These are phyloP conservation scores for Termitomyces heimii DNA, from an alignment of 768 basidiomycete species.

Conservation along the genomic window DNA sequence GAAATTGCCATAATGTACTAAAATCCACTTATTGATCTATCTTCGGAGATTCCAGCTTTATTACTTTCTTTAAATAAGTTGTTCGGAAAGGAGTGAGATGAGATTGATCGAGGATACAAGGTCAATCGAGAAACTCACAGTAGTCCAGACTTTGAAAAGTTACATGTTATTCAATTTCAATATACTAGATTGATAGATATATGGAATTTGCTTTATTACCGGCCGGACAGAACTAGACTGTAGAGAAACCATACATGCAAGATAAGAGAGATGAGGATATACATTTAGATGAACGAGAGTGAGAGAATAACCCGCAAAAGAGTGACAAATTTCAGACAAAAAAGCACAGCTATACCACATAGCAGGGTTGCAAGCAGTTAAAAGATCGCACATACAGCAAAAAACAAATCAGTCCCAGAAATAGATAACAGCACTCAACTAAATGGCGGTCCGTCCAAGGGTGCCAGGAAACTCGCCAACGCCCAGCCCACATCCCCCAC, in stretches of 20 bases:
- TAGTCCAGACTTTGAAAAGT: not conserved
- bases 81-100: not conserved
- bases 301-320: not conserved
- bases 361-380: not conserved
- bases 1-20: too few species aligned
- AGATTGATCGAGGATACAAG: not conserved
- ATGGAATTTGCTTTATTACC: not conserved
- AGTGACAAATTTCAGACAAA: not conserved
- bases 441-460: conserved; percentile 28
- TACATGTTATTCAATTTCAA: not conserved
- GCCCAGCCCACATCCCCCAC: conserved; percentile 67
- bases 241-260: not conserved
- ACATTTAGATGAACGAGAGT: not conserved
- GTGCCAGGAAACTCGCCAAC: conserved; percentile 74
- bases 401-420: not conserved
- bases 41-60: too few species aligned
- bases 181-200: not conserved
- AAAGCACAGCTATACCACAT: not conserved
- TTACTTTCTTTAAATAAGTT: not conserved
- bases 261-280: not conserved
- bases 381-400: not conserved
- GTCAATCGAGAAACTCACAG: not conserved
- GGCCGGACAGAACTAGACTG: not conserved
- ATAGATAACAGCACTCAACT: not conserved
- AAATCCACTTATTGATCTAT: too few species aligned